Base-by-base conservation (phyloP, 768 basidiomycete genomes). In the Macrocybe gigantea region DNA sequence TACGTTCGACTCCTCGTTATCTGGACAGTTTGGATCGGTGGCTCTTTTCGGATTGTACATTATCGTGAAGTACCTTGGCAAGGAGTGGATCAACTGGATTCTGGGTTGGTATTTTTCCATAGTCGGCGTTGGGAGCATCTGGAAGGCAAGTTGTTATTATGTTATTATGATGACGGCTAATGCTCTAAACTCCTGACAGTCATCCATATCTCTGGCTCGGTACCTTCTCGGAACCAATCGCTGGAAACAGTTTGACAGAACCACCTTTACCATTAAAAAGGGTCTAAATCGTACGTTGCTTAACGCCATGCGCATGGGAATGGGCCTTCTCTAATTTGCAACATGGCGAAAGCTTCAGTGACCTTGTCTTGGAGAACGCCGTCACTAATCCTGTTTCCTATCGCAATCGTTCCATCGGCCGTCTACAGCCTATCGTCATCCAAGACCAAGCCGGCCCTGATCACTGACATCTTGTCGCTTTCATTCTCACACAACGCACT, bases 401-500 rank as follows among this genome's bases (percentile, higher is more conserved):
- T 89, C 36, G 78, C 84, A 1, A 56, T 80, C 30, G 57, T 82
- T 8, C 81, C 92, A 14, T 85, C 86, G 2, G 68, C 77, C 41
- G 60, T 89, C 9, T 93, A 88, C 59, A 70, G 73, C 48, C 66
- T 79, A 42, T 65, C 68, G 50, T 36, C 64, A 33, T 60, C 64
- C 49, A 56, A 61, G 14, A 72, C 72, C 43, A 81, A 79, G 57
- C 82, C 88, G 31, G 83, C 80, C 41, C 56, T 92, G 30, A 66
- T 92, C n/a, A 87, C 83, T 29, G 86, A 96, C 65, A 59, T 94
- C 3, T 64, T 83, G 1, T 75, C 65, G 53, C 82, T 96, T 44
- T 88, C 90, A 1, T 88, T 95, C 60, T 79, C 85, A 22, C 82
- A 87, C 62, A 88, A 85, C 53, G 85, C 90, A 3, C 69, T 97